These are phyloP conservation scores for Nakazawaea wickerhamii DNA, from an alignment of 805 yeast genomes.

Conservation along the genomic window DNA sequence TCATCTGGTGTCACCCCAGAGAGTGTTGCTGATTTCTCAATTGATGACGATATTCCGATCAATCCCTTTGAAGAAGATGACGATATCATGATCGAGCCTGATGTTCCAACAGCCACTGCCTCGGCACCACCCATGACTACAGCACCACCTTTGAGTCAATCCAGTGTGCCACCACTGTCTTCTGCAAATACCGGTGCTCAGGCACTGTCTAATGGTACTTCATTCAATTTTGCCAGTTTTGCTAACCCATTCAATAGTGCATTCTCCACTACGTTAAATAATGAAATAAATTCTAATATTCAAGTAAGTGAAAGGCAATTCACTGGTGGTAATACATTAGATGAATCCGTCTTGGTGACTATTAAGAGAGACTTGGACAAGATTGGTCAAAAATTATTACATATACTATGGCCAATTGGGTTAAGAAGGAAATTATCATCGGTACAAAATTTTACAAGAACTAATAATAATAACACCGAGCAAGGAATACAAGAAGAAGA, in stretches of 20 bases:
- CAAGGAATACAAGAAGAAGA: slow-evolving; percentile 17
- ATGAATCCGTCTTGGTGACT: slow-evolving; percentile 49
- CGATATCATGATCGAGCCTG: slow-evolving; percentile 30
- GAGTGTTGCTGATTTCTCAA: slow-evolving; percentile 18
- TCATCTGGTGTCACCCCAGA: slow-evolving; percentile 11
- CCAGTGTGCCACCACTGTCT: no score
- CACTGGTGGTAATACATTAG: slow-evolving; percentile 53
- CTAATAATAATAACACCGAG: slow-evolving; percentile 13
- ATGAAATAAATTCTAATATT: slow-evolving; percentile 25
- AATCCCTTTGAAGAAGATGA: slow-evolving; percentile 23
- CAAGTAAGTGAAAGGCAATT: slow-evolving; percentile 43
- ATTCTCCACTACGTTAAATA: slow-evolving; percentile 16
- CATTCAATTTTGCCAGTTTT: slow-evolving; percentile 27
- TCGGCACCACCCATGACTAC: background rate
- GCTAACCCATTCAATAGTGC: slow-evolving; percentile 27
- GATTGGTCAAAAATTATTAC: slow-evolving; percentile 28
- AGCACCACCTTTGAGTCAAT: no score
- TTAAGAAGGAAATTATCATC: slow-evolving; percentile 24
- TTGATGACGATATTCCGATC: slow-evolving; percentile 14
- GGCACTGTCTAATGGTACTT: slow-evolving; percentile 9
- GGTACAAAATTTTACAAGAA: slow-evolving; percentile 22
- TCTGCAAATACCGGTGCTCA: background rate
- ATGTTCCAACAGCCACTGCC: slow-evolving; percentile 16
- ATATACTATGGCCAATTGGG: slow-evolving; percentile 32
- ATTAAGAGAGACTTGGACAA: slow-evolving; percentile 30